Evolutionary conservation across 257 asterid species (phyloP).

Genomic region (Ligustrum vulgare): DNA sequence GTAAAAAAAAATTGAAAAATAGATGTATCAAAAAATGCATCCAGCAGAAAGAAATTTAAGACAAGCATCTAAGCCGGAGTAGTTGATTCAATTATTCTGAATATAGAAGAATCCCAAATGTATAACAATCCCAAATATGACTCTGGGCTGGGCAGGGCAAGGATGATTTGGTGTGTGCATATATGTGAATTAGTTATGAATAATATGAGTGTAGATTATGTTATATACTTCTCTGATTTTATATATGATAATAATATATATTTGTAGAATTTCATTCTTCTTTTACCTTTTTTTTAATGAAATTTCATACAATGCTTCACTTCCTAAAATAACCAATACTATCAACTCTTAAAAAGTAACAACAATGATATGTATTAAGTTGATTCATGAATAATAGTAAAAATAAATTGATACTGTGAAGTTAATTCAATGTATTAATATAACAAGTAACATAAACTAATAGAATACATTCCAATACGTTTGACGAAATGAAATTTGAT

Average conservation of each 20-base stretch:
- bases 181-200: not conserved
- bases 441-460: not conserved
- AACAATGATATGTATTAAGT: not conserved
- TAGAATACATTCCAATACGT: not conserved
- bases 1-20: not conserved
- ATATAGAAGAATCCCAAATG: no score
- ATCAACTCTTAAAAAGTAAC: conserved; percentile 10
- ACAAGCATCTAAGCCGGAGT: not conserved
- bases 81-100: no score
- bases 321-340: not conserved
- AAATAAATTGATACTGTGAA: conserved; percentile 2
- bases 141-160: no score
- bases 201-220: conserved; percentile 7
- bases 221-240: not conserved
- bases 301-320: not conserved
- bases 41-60: not conserved
- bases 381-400: not conserved
- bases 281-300: not conserved
- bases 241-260: not conserved
- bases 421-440: not conserved
- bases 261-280: not conserved
- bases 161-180: not conserved
- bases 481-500: not conserved
- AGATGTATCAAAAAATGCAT: not conserved
- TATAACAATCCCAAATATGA: no score